phyloP scores from a whole-genome alignment of 768 basidiomycete species.

The Postia placenta region DNA sequence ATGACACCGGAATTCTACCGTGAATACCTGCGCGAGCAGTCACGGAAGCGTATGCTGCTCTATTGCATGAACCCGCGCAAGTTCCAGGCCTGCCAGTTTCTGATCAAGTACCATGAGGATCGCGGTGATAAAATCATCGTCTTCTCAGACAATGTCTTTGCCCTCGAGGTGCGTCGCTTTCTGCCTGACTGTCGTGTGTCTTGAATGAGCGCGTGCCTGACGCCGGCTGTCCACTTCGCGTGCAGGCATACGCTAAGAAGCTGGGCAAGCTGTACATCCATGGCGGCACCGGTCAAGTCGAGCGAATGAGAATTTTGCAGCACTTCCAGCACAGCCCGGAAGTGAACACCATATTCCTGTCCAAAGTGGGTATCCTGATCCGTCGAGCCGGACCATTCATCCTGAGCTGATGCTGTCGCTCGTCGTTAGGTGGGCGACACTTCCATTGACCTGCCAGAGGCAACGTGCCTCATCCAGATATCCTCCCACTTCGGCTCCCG shows the following conservation, averaged over 20 bases:
- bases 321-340: slow-evolving; percentile 93
- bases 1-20: slow-evolving; percentile 99
- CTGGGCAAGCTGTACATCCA: slow-evolving; percentile 94
- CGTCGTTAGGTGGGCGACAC: slow-evolving; percentile 84
- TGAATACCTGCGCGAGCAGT: slow-evolving; percentile 91
- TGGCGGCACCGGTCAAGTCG: slow-evolving; percentile 90
- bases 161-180: slow-evolving; percentile 78
- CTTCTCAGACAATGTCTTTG: slow-evolving; percentile 97
- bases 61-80: slow-evolving; percentile 99
- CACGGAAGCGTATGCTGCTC: slow-evolving; percentile 89
- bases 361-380: slow-evolving; percentile 56
- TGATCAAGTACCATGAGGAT: slow-evolving; percentile 97
- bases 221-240: neutral
- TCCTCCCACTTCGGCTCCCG: slow-evolving; percentile 98
- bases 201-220: neutral
- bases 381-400: neutral
- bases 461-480: slow-evolving; percentile 98
- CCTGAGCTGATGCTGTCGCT: slow-evolving; percentile 1
- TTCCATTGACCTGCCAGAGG: slow-evolving; percentile 97
- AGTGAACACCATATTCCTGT: slow-evolving; percentile 97
- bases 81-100: slow-evolving; percentile 97
- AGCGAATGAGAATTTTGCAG: slow-evolving; percentile 91
- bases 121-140: slow-evolving; percentile 99
- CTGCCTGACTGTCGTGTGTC: neutral
- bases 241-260: slow-evolving; percentile 87